phyloP scores from a whole-genome alignment of 441 rosid genomes.

The Viola pubescens region DNA sequence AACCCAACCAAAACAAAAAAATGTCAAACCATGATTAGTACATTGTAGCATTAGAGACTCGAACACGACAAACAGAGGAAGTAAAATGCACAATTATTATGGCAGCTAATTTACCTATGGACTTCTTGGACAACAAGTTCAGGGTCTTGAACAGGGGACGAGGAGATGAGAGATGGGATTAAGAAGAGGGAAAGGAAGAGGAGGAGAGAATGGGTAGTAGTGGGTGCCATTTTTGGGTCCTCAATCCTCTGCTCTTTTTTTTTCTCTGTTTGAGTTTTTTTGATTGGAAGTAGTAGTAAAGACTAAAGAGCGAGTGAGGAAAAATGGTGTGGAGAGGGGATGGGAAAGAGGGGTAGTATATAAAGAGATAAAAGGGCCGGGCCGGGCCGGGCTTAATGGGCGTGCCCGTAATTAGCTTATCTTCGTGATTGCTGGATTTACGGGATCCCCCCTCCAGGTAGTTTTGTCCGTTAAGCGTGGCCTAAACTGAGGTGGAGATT shows the following conservation, averaged over 20 bases:
- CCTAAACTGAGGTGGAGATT: slow-evolving; percentile 2
- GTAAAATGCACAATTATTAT: no score
- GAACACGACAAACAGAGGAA: no score
- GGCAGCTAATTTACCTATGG: slow-evolving; percentile 37
- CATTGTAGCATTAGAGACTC: no score
- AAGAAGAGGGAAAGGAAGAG: slow-evolving; percentile 31
- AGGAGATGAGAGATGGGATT: slow-evolving; percentile 29
- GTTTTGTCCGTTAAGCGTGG: slow-evolving; percentile 35
- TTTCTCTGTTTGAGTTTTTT: neutral
- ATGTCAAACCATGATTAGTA: neutral
- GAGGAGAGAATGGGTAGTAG: slow-evolving; percentile 19
- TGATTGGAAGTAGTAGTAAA: neutral
- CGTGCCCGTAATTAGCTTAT: slow-evolving; percentile 11
- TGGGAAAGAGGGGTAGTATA: slow-evolving; percentile 14
- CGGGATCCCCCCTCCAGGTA: slow-evolving; percentile 30
- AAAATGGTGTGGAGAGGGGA: slow-evolving; percentile 9
- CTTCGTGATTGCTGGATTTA: slow-evolving; percentile 36
- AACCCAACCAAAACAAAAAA: neutral
- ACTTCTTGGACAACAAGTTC: slow-evolving; percentile 58
- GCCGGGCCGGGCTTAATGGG: slow-evolving; percentile 19
- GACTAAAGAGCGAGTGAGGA: neutral
- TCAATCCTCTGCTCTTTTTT: neutral
- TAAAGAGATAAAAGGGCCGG: slow-evolving; percentile 19
- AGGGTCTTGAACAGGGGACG: slow-evolving; percentile 49
- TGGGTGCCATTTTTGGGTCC: neutral